Evolutionary conservation across 495 filamentous ascomycete species (phyloP), one percentile per base, ranked within the genome.

Genomic region (Daldinia concentrica): DNA sequence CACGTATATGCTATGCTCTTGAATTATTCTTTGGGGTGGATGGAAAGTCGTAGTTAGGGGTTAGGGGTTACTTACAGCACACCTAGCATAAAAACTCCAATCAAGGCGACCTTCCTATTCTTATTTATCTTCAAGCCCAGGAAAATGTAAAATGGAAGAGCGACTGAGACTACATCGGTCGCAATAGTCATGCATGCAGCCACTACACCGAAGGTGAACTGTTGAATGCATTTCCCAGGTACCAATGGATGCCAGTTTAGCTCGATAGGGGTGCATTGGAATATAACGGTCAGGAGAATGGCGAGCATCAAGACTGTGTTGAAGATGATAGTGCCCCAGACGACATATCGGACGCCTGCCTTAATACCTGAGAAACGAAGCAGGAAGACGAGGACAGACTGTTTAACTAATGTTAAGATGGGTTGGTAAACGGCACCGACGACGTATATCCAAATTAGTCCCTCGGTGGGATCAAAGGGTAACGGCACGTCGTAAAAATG

Each of bases 381-480:
- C 3, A 48, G 19, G 12, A 48, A 48, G 7, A 48, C 43, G 9
- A 87, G 78, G 79, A 88, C 63, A 1, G 79, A 80, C 1, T 82
- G 59, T 67, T 87, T 87, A 6, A 84, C 80, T 6, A 84, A 58
- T 7, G 85, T 80, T 50, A 89, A 74, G 58, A 84, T 79, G 0
- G 85, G 85, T 58, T 86, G 86, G 68, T 88, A 88, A 50, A 87
- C 68, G 15, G 86, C 70, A 57, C 86, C 83, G 30, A 82, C 80
- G 11, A 80, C 80, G 22, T 81, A 82, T 48, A 84, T 73, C 65
- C 66, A 73, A 9, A 73, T 69, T 7, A 73, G 17, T 32, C 70
- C 70, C 15, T 73, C 60, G 6, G 70, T 73, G 22, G 70, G 62
- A 62, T 73, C 70, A 24, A 65, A 61, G 12, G 69, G 63, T 9